Base-by-base conservation (phyloP, 257 asterid species). In the Solanum clarkiae region DNA sequence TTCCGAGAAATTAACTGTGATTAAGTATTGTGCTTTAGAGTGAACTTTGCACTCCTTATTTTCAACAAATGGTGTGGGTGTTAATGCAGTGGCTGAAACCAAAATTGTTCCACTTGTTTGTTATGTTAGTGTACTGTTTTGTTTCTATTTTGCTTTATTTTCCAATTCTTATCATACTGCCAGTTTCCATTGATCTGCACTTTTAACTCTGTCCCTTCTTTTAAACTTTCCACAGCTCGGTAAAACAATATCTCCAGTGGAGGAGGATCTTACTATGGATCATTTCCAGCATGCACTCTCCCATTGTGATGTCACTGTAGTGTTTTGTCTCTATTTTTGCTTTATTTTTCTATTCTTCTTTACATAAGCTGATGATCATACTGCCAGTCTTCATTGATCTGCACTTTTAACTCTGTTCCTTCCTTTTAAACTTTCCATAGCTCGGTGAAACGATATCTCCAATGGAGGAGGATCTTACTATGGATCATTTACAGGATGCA, bases 231-330 rank as follows among this genome's bases (percentile, higher is more conserved):
- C 26, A 75, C 88, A 95, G 99, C 98, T 96, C 88, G 98, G 98
- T 47, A 98, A 94, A 89, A 94, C 98, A 1, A 93, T 32, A 32
- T 32, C 36, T 32, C 36, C 36, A 32, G 4, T 93, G 98, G 95
- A 95, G 91, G 98, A 96, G 90, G 99, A 96, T 84, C 95, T 96
- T 86, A 94, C 95, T 90, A 96, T 96, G 99, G 98, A 94, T 88
- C 98, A 96, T 93, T 89, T 96, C 77, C 99, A 96, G 87, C 91
- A 91, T 82, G 88, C 98, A 22, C 94, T 32, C 36, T 32, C 36
- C 36, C 36, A 32, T 32, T 32, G 36, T 32, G 3, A 32, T 32
- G 36, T 32, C 3, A 32, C 4, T 32, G 36, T 32, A 32, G 4
- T 32, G 36, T 32, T 32, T 32, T 32, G 36, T 32, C 3, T 32